Evolutionary conservation across 179 eudicot genomes (phyloP).

Genomic region (Carnegiea gigantea): DNA sequence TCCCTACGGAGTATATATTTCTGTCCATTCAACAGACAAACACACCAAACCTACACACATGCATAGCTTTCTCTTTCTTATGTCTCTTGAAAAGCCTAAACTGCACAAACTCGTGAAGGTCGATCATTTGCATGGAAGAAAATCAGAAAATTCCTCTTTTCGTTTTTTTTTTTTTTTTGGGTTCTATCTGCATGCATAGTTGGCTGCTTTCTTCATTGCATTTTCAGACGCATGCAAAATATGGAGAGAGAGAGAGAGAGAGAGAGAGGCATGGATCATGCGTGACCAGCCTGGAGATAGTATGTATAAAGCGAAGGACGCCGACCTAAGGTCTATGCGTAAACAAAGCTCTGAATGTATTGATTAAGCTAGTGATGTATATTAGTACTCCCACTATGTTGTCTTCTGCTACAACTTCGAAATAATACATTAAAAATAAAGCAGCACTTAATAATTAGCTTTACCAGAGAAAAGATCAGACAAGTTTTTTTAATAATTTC

Average conservation of each 20-base stretch:
- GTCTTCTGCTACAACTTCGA: not conserved
- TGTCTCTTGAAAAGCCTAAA: not conserved
- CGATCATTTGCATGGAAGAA: not conserved
- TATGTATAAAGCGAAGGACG: slow-evolving; percentile 5
- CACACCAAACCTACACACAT: not conserved
- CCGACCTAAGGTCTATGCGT: not conserved
- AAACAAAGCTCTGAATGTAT: not conserved
- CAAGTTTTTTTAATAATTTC: no score
- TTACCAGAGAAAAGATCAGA: no score
- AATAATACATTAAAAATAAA: no score
- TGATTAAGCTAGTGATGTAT: not conserved
- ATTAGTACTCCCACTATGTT: no score
- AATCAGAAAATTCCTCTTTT: not conserved
- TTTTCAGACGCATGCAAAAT: slow-evolving; percentile 8
- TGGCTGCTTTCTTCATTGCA: slow-evolving; percentile 1
- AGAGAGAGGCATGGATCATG: not conserved
- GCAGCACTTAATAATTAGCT: no score
- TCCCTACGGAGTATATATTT: not conserved
- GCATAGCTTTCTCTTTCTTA: not conserved
- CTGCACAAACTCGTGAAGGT: not conserved
- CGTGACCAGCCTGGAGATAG: not conserved
- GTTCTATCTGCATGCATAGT: not conserved
- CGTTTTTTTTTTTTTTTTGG: not conserved
- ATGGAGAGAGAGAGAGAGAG: not conserved
- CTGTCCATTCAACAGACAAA: not conserved